phyloP scores from a whole-genome alignment of 192 early-diverging fungal genomes.

The Podila epicladia region DNA sequence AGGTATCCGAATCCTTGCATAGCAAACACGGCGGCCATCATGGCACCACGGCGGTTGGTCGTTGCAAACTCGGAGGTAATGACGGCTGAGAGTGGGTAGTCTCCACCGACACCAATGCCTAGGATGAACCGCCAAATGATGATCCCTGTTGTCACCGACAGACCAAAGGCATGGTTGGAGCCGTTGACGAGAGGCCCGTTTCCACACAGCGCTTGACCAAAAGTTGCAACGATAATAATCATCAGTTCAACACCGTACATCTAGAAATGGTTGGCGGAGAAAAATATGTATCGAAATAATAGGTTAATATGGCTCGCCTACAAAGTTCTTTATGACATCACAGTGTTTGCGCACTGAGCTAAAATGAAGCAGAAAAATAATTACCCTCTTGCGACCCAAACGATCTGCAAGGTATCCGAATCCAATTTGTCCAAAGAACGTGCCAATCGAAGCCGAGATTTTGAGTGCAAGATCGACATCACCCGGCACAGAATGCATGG shows the following conservation, averaged over 20 bases:
- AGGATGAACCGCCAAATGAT: slow-evolving; percentile 92
- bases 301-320: too few relatives aligned
- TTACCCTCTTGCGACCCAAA: slow-evolving; percentile 80
- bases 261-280: slow-evolving; percentile 12
- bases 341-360: background rate
- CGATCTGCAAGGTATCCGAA: slow-evolving; percentile 85
- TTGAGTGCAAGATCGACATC: slow-evolving; percentile 86
- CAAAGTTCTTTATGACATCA: background rate
- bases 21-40: slow-evolving; percentile 86
- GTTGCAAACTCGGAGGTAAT: slow-evolving; percentile 93
- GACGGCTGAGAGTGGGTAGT: slow-evolving; percentile 70
- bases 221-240: slow-evolving; percentile 90
- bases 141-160: slow-evolving; percentile 70
- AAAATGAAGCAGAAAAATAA: slow-evolving; percentile 6
- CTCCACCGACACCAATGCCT: slow-evolving; percentile 94
- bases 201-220: slow-evolving; percentile 82
- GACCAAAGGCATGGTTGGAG: background rate
- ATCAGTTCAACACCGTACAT: slow-evolving; percentile 93
- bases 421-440: slow-evolving; percentile 87
- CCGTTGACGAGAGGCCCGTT: slow-evolving; percentile 58
- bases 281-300: too few relatives aligned
- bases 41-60: slow-evolving; percentile 76
- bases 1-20: slow-evolving; percentile 90
- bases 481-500: slow-evolving; percentile 50
- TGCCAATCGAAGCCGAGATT: slow-evolving; percentile 85